A percentile compares a stretch with the other conserved stretches of the same genome.
Conservation (phyloP, 2,329 filamentous ascomycete genomes). For the Pseudogymnoascus destructans region DNA sequence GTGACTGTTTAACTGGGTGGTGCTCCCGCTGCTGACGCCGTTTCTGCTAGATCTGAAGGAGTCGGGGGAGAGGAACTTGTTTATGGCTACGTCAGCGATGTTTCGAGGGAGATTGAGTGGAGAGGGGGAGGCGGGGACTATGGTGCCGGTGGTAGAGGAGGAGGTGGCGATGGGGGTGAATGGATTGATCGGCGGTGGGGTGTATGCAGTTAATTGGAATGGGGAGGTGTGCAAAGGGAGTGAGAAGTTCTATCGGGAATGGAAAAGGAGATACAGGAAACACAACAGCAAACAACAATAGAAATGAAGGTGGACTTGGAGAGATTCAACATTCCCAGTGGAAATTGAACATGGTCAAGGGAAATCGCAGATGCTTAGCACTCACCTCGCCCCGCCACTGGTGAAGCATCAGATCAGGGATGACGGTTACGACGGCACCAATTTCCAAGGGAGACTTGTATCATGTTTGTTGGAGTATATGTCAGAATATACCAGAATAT, state of each 20-base stretch:
- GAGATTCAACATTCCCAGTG: not conserved
- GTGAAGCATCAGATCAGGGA: not conserved
- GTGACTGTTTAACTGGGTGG: slow-evolving; percentile 20
- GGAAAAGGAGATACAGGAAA: not conserved
- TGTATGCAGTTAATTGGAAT: slow-evolving; percentile 19
- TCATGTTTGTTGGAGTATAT: slow-evolving; percentile 1
- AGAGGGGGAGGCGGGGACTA: not conserved
- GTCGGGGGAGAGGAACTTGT: slow-evolving; percentile 25
- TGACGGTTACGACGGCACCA: not conserved
- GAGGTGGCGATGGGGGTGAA: slow-evolving; percentile 16
- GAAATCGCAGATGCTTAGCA: not conserved
- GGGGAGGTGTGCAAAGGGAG: slow-evolving; percentile 17
- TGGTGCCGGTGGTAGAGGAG: not conserved
- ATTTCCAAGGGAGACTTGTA: not conserved
- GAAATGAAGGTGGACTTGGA: not conserved
- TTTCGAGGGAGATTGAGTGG: slow-evolving; percentile 17
- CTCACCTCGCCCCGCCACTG: not conserved
- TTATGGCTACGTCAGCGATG: slow-evolving; percentile 15
- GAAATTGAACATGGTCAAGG: not conserved
- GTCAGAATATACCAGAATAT: not conserved
- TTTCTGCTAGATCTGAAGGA: slow-evolving; percentile 20
- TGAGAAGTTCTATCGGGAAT: slow-evolving; percentile 15
- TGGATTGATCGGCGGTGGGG: slow-evolving; percentile 20
- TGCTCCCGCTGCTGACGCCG: slow-evolving; percentile 19
- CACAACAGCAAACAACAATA: not conserved